Conservation (phyloP, 805 yeast genomes). For the Teunomyces tritomae region DNA sequence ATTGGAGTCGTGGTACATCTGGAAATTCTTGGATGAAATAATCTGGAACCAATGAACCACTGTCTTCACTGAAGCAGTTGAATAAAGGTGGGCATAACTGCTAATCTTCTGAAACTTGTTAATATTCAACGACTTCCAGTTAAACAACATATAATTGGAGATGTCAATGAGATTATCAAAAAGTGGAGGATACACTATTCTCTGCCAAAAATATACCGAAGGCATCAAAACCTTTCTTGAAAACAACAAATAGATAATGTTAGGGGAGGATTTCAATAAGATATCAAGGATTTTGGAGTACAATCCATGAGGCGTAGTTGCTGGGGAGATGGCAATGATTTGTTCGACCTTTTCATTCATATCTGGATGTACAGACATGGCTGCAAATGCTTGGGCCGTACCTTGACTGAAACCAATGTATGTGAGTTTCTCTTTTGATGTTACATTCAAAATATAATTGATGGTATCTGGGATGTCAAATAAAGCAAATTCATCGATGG, state of each 20-base stretch:
- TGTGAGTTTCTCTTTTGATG: slow-evolving; percentile 43
- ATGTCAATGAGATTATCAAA: slow-evolving; percentile 70
- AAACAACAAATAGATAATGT: slow-evolving; percentile 64
- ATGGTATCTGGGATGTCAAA: slow-evolving; percentile 86
- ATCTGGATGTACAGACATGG: slow-evolving; percentile 62
- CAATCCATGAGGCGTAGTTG: slow-evolving; percentile 86
- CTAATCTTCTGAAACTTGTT: slow-evolving; percentile 67
- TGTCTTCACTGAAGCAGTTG: slow-evolving; percentile 68
- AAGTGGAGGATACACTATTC: slow-evolving; percentile 71
- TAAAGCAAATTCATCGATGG: slow-evolving; percentile 87
- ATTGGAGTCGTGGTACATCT: slow-evolving; percentile 75
- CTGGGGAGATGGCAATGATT: slow-evolving; percentile 88
- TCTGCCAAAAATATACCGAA: slow-evolving; percentile 77
- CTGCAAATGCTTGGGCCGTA: slow-evolving; percentile 88
- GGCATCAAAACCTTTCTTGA: slow-evolving; percentile 75
- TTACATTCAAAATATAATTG: slow-evolving; percentile 60
- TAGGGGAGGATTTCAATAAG: slow-evolving; percentile 73
- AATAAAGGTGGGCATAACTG: slow-evolving; percentile 84
- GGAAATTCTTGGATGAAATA: slow-evolving; percentile 70
- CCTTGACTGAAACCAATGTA: slow-evolving; percentile 94
- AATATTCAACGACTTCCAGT: slow-evolving; percentile 79
- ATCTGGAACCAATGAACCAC: slow-evolving; percentile 46
- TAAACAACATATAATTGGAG: slow-evolving; percentile 65
- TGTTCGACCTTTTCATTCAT: slow-evolving; percentile 54
- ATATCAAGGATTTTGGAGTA: slow-evolving; percentile 74